Conservation (phyloP, 768 basidiomycete genomes). For the Trametes sanguinea region DNA sequence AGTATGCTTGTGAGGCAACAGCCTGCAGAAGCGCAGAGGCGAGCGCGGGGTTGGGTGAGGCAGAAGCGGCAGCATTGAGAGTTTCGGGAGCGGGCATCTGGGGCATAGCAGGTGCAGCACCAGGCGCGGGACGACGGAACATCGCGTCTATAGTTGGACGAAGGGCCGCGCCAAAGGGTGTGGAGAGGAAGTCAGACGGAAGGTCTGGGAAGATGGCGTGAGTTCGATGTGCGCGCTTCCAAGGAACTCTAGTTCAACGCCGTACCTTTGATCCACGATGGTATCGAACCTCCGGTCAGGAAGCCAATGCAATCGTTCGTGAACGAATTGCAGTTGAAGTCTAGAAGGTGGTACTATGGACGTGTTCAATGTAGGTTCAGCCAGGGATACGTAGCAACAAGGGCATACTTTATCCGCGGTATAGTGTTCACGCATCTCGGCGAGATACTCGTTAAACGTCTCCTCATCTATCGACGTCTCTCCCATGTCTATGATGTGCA, state of each 20-base stretch:
- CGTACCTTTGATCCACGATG: slow-evolving; percentile 77
- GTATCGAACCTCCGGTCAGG: slow-evolving; percentile 81
- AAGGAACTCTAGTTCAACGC: background rate
- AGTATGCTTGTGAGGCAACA: slow-evolving; percentile 53
- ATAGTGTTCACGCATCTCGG: slow-evolving; percentile 74
- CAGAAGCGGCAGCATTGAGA: slow-evolving; percentile 33
- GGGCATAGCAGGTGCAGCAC: slow-evolving; percentile 38
- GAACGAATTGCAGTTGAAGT: slow-evolving; percentile 96
- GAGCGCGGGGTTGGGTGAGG: slow-evolving; percentile 49
- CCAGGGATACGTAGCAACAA: background rate
- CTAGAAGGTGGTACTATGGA: slow-evolving; percentile 82
- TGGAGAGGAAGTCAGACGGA: slow-evolving; percentile 83
- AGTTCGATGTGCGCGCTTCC: background rate
- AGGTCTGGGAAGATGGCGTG: slow-evolving; percentile 47
- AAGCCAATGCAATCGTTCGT: slow-evolving; percentile 88
- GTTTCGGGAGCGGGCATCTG: slow-evolving; percentile 36
- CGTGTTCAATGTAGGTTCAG: background rate
- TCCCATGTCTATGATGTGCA: slow-evolving; percentile 73
- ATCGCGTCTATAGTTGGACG: slow-evolving; percentile 91
- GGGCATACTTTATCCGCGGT: slow-evolving; percentile 81
- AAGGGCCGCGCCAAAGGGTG: slow-evolving; percentile 83
- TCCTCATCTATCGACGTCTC: slow-evolving; percentile 79
- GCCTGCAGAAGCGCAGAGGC: slow-evolving; percentile 58
- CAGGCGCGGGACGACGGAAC: slow-evolving; percentile 64
- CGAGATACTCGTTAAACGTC: slow-evolving; percentile 84